A percentile compares a stretch with the other conserved stretches of the same genome.
These are phyloP conservation scores for Aspergillus felis DNA, from an alignment of 2,329 filamentous ascomycete genomes.

Conservation along the genomic window DNA sequence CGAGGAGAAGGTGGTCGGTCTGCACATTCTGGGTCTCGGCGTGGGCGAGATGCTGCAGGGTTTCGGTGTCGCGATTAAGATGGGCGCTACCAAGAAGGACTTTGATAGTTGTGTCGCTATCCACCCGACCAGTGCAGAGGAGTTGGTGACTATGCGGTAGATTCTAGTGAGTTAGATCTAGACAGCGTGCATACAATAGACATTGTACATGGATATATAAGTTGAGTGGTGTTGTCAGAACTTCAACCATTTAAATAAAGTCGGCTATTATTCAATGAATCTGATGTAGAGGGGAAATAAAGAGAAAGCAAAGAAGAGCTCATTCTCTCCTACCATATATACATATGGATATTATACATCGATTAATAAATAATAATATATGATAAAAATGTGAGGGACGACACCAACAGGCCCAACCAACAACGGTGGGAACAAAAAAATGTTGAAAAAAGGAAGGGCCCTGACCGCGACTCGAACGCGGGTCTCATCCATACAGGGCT, in stretches of 20 bases:
- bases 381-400: not conserved
- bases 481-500: not conserved
- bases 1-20: conserved; percentile 49
- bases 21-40: conserved; percentile 47
- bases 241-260: too few species aligned
- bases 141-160: conserved; percentile 56
- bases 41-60: conserved; percentile 67
- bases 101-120: conserved; percentile 74
- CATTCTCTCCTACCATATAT: too few species aligned
- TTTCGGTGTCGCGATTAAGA: conserved; percentile 73
- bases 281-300: conserved; percentile 7
- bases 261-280: too few species aligned
- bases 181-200: not conserved
- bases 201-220: not conserved
- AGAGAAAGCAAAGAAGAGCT: not conserved
- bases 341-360: too few species aligned
- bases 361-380: too few species aligned
- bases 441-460: not conserved
- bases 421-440: not conserved
- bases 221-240: not conserved
- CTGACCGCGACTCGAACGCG: not conserved
- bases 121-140: conserved; percentile 72
- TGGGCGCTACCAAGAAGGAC: conserved; percentile 74
- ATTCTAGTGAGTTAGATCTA: conserved; percentile 30
- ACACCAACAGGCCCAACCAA: too few species aligned